Evolutionary conservation across 2,329 filamentous ascomycete species (phyloP).

Genomic region (Fusarium chuoi): DNA sequence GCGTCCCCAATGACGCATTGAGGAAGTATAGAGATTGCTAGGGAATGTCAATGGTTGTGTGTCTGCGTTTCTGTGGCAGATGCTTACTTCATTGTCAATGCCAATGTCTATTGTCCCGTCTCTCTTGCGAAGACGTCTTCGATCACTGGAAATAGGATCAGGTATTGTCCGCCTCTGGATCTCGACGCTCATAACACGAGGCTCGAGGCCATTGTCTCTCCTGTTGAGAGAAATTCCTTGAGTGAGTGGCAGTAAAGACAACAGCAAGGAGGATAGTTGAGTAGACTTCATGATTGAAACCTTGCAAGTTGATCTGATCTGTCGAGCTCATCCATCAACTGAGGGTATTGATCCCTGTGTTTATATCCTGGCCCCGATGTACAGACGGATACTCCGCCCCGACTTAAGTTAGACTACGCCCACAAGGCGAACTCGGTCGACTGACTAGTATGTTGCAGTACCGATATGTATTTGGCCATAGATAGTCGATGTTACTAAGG

Average conservation of each 20-base stretch:
- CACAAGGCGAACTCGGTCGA: not conserved
- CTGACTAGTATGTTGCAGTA: not conserved
- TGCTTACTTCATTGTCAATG: constrained; percentile 66
- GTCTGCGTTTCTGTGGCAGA: too few species aligned
- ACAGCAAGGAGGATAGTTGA: constrained; percentile 38
- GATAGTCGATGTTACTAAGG: not conserved
- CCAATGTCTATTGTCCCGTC: constrained; percentile 55
- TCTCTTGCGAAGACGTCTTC: constrained; percentile 54
- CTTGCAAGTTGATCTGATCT: not conserved
- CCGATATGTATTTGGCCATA: constrained; percentile 9
- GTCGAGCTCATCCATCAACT: not conserved
- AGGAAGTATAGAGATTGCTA: constrained; percentile 72
- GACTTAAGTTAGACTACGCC: not conserved
- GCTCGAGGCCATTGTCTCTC: constrained; percentile 45
- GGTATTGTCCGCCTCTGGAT: constrained; percentile 51
- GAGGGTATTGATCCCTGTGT: constrained; percentile 1
- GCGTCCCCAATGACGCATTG: constrained; percentile 72
- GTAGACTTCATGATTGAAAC: constrained; percentile 51
- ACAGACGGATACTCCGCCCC: not conserved
- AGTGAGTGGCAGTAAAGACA: constrained; percentile 43
- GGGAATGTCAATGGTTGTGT: not conserved
- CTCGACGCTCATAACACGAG: constrained; percentile 59
- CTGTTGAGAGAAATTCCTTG: constrained; percentile 45
- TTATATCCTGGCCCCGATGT: constrained; percentile 1
- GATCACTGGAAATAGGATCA: constrained; percentile 58